Evolutionary conservation across 768 basidiomycete genomes (phyloP), one percentile per base, ranked within the genome.

Genomic region (Leccinum pellstonianum): DNA sequence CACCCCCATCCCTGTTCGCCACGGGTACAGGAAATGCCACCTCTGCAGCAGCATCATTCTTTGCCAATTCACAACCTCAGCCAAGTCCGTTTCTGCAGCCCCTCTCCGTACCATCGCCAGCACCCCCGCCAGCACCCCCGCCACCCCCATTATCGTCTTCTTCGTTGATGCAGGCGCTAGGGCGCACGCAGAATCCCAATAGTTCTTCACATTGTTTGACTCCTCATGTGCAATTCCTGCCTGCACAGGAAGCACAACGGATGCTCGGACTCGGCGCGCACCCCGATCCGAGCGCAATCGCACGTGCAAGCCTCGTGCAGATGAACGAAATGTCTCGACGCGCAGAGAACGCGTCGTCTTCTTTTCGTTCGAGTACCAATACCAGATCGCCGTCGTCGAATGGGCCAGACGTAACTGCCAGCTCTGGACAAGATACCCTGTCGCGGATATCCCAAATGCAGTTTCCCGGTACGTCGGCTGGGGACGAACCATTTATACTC

Each of bases 241-340:
- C 85, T 27, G 76, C 80, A 11, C 80, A 81, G 43, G 83, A 84
- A 64, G 80, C 83, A 14, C 84, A 84, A 60, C 79, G 82, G 14
- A 75, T 82, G 57, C 73, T 82, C 58, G 76, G 79, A 43, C 64
- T 74, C 2, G 64, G 64, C 19, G 66, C 58, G 52, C 83, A 83
- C 62, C 76, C 78, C 11, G 84, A 83, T 65, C 73, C 77, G n/a
- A 79, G 83, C 37, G 81, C 67, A 43, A 60, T 90, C 50, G 88
- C 87, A 4, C 81, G 85, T 23, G 87, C 86, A 15, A 83, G 85
- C 54, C 81, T 91, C 59, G 79, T 84, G 65, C 88, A 90, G 70
- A 88, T 92, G 85, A 90, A 86, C 73, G 90, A 91, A 68, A 82
- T 88, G 63, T 88, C 87, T 48, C 77, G 87, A 55, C 80, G 86